Evolutionary conservation across 2,329 filamentous ascomycete genomes (phyloP).

Genomic region (Aspergillus nomiae): DNA sequence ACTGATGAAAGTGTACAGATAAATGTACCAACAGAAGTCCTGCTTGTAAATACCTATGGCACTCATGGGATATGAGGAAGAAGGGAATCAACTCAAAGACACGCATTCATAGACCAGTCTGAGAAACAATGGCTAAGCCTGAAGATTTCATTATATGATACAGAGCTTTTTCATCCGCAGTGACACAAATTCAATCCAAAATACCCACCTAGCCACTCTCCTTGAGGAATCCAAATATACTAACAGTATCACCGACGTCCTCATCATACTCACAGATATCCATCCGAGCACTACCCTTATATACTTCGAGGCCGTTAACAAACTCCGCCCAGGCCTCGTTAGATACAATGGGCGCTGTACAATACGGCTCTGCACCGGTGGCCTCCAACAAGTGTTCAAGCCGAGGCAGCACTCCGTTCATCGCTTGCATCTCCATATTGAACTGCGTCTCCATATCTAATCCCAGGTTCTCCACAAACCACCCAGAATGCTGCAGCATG

Average conservation of each 20-base stretch:
- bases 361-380: neutral
- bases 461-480: constrained; percentile 13
- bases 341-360: neutral
- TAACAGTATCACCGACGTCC: neutral
- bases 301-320: neutral
- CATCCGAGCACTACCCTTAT: neutral
- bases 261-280: neutral
- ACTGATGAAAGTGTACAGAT: too few relatives aligned
- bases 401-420: neutral
- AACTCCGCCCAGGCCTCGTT: neutral
- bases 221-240: neutral
- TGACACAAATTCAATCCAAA: neutral
- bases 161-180: neutral
- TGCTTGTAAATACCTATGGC: too few relatives aligned
- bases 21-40: too few relatives aligned
- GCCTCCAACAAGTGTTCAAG: neutral
- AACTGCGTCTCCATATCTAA: neutral
- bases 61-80: too few relatives aligned
- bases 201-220: neutral
- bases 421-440: neutral
- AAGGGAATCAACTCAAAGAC: too few relatives aligned
- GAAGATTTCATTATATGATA: neutral
- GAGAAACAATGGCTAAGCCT: neutral
- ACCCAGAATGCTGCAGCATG: constrained; percentile 15
- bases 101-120: neutral